Percentiles rank a stretch among this genome's conserved stretches.
Conservation (phyloP, 108 stramenopile species). For the Cyclotella atomus region DNA sequence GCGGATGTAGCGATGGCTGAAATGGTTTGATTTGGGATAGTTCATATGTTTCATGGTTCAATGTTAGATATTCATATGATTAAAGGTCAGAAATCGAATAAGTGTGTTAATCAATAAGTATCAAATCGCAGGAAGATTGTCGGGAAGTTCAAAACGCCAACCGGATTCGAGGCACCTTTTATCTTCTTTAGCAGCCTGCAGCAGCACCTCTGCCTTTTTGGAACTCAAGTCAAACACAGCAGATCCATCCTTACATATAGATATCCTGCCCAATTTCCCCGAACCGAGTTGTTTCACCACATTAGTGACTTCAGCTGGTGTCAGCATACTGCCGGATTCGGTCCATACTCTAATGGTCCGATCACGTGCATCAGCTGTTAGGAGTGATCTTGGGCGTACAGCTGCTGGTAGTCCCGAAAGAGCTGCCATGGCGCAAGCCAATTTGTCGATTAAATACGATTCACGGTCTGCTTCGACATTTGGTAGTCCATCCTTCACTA, state of each 20-base stretch:
- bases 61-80: not conserved
- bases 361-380: constrained; percentile 55
- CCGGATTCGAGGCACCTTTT: not conserved
- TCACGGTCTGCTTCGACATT: constrained; percentile 5
- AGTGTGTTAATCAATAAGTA: too few species aligned
- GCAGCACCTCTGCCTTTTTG: constrained; percentile 43
- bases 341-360: constrained; percentile 24
- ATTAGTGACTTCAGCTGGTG: constrained; percentile 52
- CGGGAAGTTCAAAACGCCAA: constrained; percentile 31
- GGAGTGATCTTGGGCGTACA: constrained; percentile 51
- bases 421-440: constrained; percentile 55
- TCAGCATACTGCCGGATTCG: constrained; percentile 20
- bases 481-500: constrained; percentile 14
- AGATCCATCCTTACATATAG: constrained; percentile 54
- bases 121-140: constrained; percentile 24
- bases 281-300: constrained; percentile 54
- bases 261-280: constrained; percentile 63
- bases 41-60: not conserved
- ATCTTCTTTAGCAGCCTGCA: constrained; percentile 25
- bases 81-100: too few species aligned
- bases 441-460: constrained; percentile 21
- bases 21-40: not conserved
- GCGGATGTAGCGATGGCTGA: not conserved
- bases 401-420: constrained; percentile 50
- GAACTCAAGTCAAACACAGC: constrained; percentile 60